Percentiles rank a stretch among this genome's conserved stretches.
phyloP scores from a whole-genome alignment of 306 rosid genomes.

The Trifolium repens region DNA sequence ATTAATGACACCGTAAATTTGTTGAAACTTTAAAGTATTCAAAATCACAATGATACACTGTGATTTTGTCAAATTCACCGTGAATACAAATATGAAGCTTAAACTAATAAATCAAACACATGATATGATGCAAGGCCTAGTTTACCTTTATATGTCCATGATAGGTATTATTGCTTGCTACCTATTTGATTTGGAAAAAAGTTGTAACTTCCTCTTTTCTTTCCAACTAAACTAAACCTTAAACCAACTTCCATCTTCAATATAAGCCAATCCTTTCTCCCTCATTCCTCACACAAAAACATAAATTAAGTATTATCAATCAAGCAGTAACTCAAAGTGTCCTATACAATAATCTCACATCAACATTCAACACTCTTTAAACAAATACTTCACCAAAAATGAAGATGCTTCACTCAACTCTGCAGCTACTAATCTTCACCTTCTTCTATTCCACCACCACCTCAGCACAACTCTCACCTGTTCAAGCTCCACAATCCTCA shows the following conservation, averaged over 20 bases:
- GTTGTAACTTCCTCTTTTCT: conserved; percentile 12
- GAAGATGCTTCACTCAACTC: conserved; percentile 35
- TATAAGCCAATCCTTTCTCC: conserved; percentile 42
- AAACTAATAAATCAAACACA: conserved; percentile 4
- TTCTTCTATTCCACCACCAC: conserved; percentile 32
- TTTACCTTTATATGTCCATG: conserved; percentile 41
- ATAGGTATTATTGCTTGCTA: conserved; percentile 33
- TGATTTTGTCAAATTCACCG: too few relatives aligned
- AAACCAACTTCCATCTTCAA: not conserved
- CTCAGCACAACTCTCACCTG: conserved; percentile 47
- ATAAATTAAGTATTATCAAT: not conserved
- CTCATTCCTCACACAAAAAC: conserved; percentile 11
- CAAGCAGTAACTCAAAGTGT: conserved; percentile 13
- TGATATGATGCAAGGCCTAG: not conserved
- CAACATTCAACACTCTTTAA: not conserved
- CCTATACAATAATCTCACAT: not conserved
- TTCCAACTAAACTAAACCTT: conserved; percentile 31
- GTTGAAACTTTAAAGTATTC: too few relatives aligned
- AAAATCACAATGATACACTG: too few relatives aligned
- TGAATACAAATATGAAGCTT: too few relatives aligned
- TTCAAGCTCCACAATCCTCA: conserved; percentile 44
- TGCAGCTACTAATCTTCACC: conserved; percentile 34
- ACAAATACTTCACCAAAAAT: conserved; percentile 9
- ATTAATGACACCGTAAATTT: too few relatives aligned
- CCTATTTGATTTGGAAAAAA: not conserved